Evolutionary conservation across 2,329 filamentous ascomycete genomes (phyloP).

Genomic region (Fusarium tjaetaba): DNA sequence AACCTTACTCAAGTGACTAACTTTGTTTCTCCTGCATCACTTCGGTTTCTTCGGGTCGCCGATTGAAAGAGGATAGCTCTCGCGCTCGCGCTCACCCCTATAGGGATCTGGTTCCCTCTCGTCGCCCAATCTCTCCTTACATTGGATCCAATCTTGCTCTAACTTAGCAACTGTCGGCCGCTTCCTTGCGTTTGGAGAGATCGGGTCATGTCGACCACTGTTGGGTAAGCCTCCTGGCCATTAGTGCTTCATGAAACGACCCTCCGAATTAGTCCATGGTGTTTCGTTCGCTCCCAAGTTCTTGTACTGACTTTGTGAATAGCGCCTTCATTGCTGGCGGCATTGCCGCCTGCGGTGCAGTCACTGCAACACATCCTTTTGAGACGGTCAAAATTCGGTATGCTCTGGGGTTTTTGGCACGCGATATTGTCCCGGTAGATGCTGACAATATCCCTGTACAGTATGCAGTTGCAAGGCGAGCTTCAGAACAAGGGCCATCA

Average conservation of each 20-base stretch:
- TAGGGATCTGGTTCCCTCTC: constrained; percentile 11
- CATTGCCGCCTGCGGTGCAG: constrained; percentile 95
- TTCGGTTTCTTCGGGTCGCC: neutral
- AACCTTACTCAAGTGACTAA: constrained; percentile 7
- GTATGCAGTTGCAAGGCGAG: constrained; percentile 96
- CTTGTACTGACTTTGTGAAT: constrained; percentile 18
- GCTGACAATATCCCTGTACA: constrained; percentile 47
- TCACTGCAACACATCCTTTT: constrained; percentile 97
- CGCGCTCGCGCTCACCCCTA: constrained; percentile 36
- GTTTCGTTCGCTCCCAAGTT: constrained; percentile 1
- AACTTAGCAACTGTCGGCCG: neutral
- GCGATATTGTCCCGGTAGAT: neutral
- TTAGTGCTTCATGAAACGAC: neutral
- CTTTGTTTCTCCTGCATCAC: neutral
- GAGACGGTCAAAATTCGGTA: constrained; percentile 99
- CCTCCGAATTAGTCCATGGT: neutral
- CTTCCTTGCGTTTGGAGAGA: constrained; percentile 36
- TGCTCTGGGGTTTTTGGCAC: constrained; percentile 41
- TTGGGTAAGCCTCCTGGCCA: constrained; percentile 48
- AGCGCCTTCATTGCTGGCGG: constrained; percentile 95
- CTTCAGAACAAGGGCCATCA: constrained; percentile 87
- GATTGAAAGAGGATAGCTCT: constrained; percentile 23
- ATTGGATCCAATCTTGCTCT: neutral
- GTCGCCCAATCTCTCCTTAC: neutral
- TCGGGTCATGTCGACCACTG: constrained; percentile 42